Evolutionary conservation across 2,329 filamentous ascomycete species (phyloP).

Genomic region (Sporothrix curviconia): DNA sequence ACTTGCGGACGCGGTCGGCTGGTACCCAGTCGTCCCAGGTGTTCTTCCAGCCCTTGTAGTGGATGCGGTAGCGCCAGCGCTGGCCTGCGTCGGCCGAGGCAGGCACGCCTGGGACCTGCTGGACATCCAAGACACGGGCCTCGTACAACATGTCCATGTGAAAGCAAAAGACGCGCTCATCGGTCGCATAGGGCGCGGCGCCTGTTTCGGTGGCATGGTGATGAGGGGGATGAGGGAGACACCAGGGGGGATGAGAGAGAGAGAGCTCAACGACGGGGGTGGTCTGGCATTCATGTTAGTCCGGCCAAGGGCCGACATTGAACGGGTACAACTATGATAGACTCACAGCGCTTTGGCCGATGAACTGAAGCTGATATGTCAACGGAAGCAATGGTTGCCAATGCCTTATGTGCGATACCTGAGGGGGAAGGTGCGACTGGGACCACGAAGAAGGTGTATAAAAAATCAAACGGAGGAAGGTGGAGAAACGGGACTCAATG

Average conservation of each 20-base stretch:
- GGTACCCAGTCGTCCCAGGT: constrained; percentile 99
- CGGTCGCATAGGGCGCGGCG: constrained; percentile 55
- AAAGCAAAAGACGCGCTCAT: constrained; percentile 94
- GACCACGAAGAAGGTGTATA: no score
- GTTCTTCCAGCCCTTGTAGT: constrained; percentile 99
- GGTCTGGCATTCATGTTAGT: no score
- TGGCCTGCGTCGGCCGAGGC: constrained; percentile 38
- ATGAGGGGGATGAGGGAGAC: not conserved
- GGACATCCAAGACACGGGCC: constrained; percentile 84
- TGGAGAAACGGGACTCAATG: not conserved
- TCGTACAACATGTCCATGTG: constrained; percentile 97
- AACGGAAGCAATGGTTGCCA: not conserved
- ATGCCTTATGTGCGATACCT: no score
- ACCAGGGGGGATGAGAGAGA: not conserved
- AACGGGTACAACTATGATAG: no score
- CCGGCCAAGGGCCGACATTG: no score
- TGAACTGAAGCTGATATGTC: no score
- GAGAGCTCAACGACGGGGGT: not conserved
- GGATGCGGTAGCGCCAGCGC: constrained; percentile 75
- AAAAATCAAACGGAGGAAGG: not conserved
- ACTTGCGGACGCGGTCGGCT: constrained; percentile 86
- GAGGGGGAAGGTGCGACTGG: not conserved
- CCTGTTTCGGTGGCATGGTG: constrained; percentile 30
- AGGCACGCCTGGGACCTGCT: constrained; percentile 56
- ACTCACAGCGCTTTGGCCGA: no score